Percentiles rank a stretch among this genome's conserved stretches.
phyloP scores from a whole-genome alignment of 306 rosid species.

The Trifolium fragiferum region DNA sequence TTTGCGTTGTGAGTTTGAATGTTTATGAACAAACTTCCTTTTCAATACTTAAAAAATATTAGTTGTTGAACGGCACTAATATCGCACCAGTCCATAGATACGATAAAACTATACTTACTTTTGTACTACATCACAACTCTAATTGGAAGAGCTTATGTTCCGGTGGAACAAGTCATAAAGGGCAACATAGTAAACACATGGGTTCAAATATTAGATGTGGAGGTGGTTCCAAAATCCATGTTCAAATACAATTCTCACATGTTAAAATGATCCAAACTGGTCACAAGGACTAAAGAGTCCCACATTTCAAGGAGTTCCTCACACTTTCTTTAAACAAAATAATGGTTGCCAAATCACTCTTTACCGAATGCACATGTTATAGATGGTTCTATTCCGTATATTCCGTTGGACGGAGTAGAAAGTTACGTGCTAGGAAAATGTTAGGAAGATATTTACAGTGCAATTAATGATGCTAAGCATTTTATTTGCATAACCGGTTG shows the following conservation, averaged over 20 bases:
- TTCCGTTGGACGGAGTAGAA: slow-evolving; percentile 27
- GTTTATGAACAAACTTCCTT: too few relatives aligned
- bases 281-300: slow-evolving; percentile 61
- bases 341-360: slow-evolving; percentile 65
- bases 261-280: slow-evolving; percentile 58
- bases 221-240: slow-evolving; percentile 58
- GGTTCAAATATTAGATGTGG: slow-evolving; percentile 61
- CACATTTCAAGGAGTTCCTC: slow-evolving; percentile 62
- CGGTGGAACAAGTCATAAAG: slow-evolving; percentile 51
- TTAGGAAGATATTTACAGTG: slow-evolving; percentile 81
- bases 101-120: too few relatives aligned
- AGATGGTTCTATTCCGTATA: slow-evolving; percentile 28
- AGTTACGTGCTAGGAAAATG: slow-evolving; percentile 51
- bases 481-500: slow-evolving; percentile 83
- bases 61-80: too few relatives aligned
- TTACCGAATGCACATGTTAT: slow-evolving; percentile 79
- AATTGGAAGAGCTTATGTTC: slow-evolving; percentile 80
- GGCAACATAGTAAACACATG: slow-evolving; percentile 50
- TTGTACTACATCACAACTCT: too few relatives aligned
- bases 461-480: slow-evolving; percentile 63
- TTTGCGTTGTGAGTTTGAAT: too few relatives aligned
- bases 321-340: slow-evolving; percentile 64
- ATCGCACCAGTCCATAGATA: too few relatives aligned
- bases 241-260: slow-evolving; percentile 52
- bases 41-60: too few relatives aligned